Conservation (phyloP, 306 rosid genomes). For the Inga leiocalycina region DNA sequence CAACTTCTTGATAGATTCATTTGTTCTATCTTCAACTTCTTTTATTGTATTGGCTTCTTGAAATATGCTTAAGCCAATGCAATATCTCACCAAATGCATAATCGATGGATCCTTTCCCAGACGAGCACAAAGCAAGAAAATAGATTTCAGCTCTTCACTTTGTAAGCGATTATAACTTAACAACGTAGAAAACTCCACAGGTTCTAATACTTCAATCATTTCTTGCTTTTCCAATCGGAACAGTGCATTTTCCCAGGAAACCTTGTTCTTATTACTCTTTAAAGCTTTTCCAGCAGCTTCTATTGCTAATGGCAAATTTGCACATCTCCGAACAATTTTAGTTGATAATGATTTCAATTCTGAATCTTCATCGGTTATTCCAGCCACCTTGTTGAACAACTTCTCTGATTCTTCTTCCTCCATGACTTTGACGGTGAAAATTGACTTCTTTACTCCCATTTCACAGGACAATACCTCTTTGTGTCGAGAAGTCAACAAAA, state of each 20-base stretch:
- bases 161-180: too few relatives aligned
- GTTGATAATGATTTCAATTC: neutral
- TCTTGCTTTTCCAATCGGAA: too few relatives aligned
- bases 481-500: conserved; percentile 3
- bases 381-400: neutral
- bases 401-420: neutral
- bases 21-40: too few relatives aligned
- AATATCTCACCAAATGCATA: neutral
- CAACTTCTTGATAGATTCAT: neutral
- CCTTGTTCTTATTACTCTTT: neutral
- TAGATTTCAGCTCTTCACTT: too few relatives aligned
- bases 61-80: conserved; percentile 15
- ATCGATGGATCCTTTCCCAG: neutral
- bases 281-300: neutral
- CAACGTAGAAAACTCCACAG: too few relatives aligned
- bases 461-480: neutral
- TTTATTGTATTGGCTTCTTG: neutral
- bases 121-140: neutral
- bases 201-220: too few relatives aligned
- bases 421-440: neutral
- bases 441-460: neutral
- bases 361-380: neutral
- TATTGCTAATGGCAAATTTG: neutral
- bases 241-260: too few relatives aligned
- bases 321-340: neutral